Evolutionary conservation across 805 yeast genomes (phyloP), one percentile per base, ranked within the genome.

Genomic region (Ogataea corticis): DNA sequence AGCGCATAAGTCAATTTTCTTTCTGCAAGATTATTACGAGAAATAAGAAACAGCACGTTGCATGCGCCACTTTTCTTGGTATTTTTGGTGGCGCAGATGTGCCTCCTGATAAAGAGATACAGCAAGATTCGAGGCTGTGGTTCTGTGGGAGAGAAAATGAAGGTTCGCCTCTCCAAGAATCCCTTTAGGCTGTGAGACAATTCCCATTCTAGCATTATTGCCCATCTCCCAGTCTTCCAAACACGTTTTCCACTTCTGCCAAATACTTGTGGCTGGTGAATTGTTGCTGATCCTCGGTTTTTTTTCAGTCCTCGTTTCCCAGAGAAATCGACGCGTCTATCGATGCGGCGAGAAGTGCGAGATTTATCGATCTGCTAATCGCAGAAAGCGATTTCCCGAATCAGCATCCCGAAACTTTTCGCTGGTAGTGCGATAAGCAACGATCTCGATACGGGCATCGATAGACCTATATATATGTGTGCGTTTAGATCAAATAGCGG

Each of bases 351-450:
- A 5, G 25, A 21, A 21, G 25, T 21, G 9, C 25, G 25, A 21
- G 9, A 9, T 9, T 6, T 21, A 21, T 21, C 25, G 25, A 9
- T 10, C 23, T 21, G n/a, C n/a, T n/a, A n/a, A 36, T 36, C 39
- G 19, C 18, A 11, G n/a, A 15, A 7, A 13, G 2, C 3, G 7
- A 17, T 15, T 37, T 37, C 40, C 40, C 10, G 16, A 27, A 16
- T 6, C 11, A 32, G 40, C 25, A 37, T 4, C 23, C 4, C 40
- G 40, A 19, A 37, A 37, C 31, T 27, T 28, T 13, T 17, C 40
- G 32, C 32, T 18, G 23, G 40, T 16, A 15, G 23, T 28, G 38
- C 25, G 40, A 37, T 37, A 67, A 84, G 30, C 36, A 33, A 12
- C 23, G 19, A 33, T 15, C 17, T n/a, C n/a, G n/a, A n/a, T n/a